These are phyloP conservation scores for Candida sp. DNA, from an alignment of 1,139 yeast species.

Conservation along the genomic window DNA sequence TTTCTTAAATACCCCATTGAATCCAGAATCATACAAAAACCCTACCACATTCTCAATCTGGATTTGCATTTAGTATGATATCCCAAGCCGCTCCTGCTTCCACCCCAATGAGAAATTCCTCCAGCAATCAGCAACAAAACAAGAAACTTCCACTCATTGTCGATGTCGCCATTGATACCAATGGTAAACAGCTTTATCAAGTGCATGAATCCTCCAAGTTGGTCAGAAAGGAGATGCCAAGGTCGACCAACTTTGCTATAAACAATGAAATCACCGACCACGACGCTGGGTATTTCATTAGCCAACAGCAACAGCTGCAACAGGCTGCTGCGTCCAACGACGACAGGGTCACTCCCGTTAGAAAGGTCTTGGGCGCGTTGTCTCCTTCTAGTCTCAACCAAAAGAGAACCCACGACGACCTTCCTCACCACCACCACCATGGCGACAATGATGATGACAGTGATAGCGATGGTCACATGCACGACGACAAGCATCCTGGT, in stretches of 20 bases:
- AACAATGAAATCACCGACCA: slow-evolving; percentile 9
- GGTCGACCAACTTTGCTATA: slow-evolving; percentile 32
- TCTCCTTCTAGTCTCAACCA: slow-evolving; percentile 36
- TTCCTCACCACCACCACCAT: background rate
- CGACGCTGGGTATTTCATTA: slow-evolving; percentile 4
- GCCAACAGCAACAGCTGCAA: slow-evolving; percentile 7
- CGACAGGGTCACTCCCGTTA: slow-evolving; percentile 28
- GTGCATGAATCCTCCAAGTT: slow-evolving; percentile 49
- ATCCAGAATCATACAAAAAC: background rate
- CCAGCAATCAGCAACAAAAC: slow-evolving; percentile 6
- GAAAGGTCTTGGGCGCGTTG: slow-evolving; percentile 37
- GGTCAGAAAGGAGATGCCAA: slow-evolving; percentile 48
- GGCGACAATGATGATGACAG: background rate
- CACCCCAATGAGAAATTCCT: slow-evolving; percentile 7
- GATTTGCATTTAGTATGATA: slow-evolving; percentile 1
- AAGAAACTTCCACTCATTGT: slow-evolving; percentile 58
- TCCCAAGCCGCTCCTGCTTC: slow-evolving; percentile 10
- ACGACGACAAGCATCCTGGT: background rate
- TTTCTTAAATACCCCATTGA: background rate
- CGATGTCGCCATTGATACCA: slow-evolving; percentile 56
- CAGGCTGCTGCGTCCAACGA: background rate
- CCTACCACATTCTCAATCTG: background rate
- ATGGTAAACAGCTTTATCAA: slow-evolving; percentile 58
- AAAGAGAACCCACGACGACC: slow-evolving; percentile 23
- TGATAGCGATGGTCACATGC: background rate